Evolutionary conservation across 177 flowering plant species (phyloP).

Genomic region (Vitis hybrid): DNA sequence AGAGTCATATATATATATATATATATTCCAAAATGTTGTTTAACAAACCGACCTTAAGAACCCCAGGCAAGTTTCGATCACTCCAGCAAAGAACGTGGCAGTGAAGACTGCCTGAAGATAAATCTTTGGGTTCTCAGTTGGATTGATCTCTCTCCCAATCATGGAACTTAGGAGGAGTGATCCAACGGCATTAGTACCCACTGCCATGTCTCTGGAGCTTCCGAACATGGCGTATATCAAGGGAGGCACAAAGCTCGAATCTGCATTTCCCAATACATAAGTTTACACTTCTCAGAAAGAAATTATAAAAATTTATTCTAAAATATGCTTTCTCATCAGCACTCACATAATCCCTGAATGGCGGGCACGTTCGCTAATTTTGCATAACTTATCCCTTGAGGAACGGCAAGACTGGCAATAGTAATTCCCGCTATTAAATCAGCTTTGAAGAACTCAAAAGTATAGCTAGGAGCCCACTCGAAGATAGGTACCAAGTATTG

Average conservation of each 20-base stretch:
- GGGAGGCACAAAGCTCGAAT: constrained; percentile 80
- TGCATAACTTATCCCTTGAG: constrained; percentile 90
- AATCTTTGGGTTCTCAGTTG: constrained; percentile 28
- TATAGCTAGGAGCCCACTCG: constrained; percentile 80
- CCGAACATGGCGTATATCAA: constrained; percentile 70
- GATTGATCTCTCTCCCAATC: constrained; percentile 43
- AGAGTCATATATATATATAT: too few species aligned
- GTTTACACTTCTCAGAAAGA: neutral
- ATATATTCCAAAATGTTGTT: neutral
- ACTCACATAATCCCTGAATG: constrained; percentile 71
- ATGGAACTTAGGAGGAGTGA: constrained; percentile 55
- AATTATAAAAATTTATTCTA: neutral
- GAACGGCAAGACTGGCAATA: constrained; percentile 80
- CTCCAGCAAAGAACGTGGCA: constrained; percentile 63
- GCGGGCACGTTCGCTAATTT: constrained; percentile 71
- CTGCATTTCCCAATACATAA: constrained; percentile 21
- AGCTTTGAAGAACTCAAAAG: constrained; percentile 50
- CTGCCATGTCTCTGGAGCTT: constrained; percentile 67
- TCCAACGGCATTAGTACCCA: constrained; percentile 62
- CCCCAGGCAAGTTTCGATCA: constrained; percentile 54
- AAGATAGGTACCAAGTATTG: constrained; percentile 68
- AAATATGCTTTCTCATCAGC: neutral
- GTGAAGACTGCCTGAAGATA: constrained; percentile 53
- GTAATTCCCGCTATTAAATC: constrained; percentile 78
- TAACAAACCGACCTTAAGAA: constrained; percentile 39